phyloP scores from a whole-genome alignment of 2,329 filamentous ascomycete species.

The Cladosporium sp. region DNA sequence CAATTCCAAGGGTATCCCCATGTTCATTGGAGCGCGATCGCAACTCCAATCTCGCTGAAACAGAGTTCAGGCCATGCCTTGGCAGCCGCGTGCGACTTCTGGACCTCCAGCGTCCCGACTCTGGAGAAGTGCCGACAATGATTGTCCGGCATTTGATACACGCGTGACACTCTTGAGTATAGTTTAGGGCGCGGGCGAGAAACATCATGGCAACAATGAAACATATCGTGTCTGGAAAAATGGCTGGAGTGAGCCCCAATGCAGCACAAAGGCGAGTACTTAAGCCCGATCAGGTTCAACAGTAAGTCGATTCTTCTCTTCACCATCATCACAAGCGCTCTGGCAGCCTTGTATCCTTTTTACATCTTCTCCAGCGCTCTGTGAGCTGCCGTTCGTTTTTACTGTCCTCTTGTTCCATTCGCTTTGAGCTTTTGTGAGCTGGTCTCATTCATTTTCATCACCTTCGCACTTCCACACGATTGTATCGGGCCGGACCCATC shows the following conservation, averaged over 20 bases:
- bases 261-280: not conserved
- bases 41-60: conserved; percentile 3
- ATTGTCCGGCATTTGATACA: not conserved
- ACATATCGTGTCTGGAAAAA: not conserved
- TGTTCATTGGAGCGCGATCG: not conserved
- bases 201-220: not conserved
- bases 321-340: conserved; percentile 9
- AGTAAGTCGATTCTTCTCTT: not conserved
- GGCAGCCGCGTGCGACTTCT: conserved; percentile 2
- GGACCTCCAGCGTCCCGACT: not conserved
- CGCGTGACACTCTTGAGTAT: not conserved
- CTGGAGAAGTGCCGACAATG: not conserved
- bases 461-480: not conserved
- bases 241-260: not conserved
- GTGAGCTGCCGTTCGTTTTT: conserved; percentile 7
- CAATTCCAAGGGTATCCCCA: not conserved
- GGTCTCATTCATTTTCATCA: not conserved
- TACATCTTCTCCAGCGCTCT: conserved; percentile 1
- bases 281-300: not conserved
- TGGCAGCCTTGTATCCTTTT: conserved; percentile 6
- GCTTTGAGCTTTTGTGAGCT: not conserved
- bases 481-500: not conserved
- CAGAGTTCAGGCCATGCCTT: not conserved
- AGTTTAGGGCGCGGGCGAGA: not conserved
- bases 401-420: not conserved